phyloP scores from a whole-genome alignment of 371 early-diverging fungal species.

The Catenaria anguillulae region DNA sequence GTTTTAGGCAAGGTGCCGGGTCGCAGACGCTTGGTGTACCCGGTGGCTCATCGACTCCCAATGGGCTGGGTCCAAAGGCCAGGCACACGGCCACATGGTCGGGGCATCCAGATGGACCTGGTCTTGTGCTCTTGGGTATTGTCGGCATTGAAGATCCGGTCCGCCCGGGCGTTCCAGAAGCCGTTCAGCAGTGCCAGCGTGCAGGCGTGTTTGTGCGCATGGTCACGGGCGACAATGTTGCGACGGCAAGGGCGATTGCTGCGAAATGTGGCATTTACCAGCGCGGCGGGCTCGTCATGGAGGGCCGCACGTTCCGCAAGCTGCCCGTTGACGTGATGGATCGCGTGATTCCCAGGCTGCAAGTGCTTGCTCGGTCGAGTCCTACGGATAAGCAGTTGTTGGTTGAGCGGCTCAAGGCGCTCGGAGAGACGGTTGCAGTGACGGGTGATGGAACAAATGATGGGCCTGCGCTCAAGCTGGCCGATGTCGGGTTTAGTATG shows the following conservation, averaged over 20 bases:
- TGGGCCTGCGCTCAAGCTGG: constrained; percentile 53
- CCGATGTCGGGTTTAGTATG: constrained; percentile 70
- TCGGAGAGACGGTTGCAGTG: constrained; percentile 21
- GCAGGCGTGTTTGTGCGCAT: constrained; percentile 70
- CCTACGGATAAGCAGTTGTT: constrained; percentile 59
- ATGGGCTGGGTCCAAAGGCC: neutral
- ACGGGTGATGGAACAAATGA: constrained; percentile 27
- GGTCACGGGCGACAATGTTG: constrained; percentile 68
- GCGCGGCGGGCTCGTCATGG: constrained; percentile 42
- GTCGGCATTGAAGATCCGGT: constrained; percentile 63
- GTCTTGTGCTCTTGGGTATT: constrained; percentile 36
- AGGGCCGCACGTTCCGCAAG: constrained; percentile 47
- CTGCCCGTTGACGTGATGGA: constrained; percentile 34
- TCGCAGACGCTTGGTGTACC: constrained; percentile 1
- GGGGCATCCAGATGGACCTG: constrained; percentile 7
- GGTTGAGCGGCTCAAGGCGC: constrained; percentile 40
- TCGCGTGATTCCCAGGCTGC: constrained; percentile 38
- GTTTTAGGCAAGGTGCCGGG: neutral
- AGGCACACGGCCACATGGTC: constrained; percentile 16
- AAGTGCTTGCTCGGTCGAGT: constrained; percentile 54
- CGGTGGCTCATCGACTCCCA: neutral
- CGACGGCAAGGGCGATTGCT: constrained; percentile 56
- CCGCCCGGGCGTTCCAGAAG: constrained; percentile 48
- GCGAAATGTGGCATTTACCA: constrained; percentile 50
- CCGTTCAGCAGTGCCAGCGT: constrained; percentile 43